A percentile compares a stretch with the other conserved stretches of the same genome.
Conservation (phyloP, 768 basidiomycete species). For the Gelatoporia subvermispora region DNA sequence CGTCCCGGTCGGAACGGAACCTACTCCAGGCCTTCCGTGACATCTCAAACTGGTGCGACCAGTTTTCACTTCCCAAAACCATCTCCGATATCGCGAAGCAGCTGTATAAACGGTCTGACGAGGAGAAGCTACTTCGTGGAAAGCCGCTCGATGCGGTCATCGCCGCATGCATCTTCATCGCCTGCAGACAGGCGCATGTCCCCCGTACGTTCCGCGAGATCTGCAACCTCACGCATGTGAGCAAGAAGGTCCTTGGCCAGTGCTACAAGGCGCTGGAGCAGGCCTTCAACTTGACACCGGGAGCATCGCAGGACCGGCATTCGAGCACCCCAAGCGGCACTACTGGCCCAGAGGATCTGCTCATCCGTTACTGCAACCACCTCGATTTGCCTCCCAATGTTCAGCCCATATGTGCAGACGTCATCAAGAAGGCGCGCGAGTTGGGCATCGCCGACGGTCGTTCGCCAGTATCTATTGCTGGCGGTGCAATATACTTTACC, state of each 20-base stretch:
- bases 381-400: constrained; percentile 79
- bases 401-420: constrained; percentile 78
- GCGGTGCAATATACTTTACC: constrained; percentile 92
- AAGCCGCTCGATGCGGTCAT: constrained; percentile 92
- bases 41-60: constrained; percentile 92
- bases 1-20: constrained; percentile 77
- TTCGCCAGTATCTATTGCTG: constrained; percentile 97
- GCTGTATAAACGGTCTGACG: constrained; percentile 94
- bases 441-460: constrained; percentile 90
- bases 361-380: constrained; percentile 93
- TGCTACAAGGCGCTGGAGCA: constrained; percentile 87
- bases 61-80: constrained; percentile 88
- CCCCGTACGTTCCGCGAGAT: constrained; percentile 95
- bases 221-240: constrained; percentile 87
- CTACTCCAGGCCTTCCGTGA: constrained; percentile 86
- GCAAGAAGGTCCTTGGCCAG: constrained; percentile 93
- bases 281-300: constrained; percentile 84
- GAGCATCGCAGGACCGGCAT: constrained; percentile 50
- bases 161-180: constrained; percentile 97
- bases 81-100: constrained; percentile 97
- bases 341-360: constrained; percentile 78
- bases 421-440: constrained; percentile 74
- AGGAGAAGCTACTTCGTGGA: constrained; percentile 87
- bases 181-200: constrained; percentile 93
- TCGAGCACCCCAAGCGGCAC: constrained; percentile 40